Conservation (phyloP, 2,329 filamentous ascomycete genomes). For the Epicoccum sorghinum region DNA sequence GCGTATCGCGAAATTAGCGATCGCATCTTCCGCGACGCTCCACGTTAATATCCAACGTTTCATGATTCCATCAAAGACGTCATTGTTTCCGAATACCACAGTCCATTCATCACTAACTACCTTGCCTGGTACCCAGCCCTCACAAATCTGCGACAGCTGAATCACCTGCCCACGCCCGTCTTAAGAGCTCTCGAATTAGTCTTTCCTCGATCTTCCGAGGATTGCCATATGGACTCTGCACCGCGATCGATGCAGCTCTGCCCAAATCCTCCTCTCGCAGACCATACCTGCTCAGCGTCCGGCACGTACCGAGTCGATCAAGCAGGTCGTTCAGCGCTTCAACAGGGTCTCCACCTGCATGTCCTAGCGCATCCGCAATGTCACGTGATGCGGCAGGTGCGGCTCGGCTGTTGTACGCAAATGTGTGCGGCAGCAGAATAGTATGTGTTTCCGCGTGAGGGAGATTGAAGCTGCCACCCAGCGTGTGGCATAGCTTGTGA, state of each 20-base stretch:
- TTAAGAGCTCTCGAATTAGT: neutral
- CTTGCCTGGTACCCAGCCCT: neutral
- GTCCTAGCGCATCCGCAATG: neutral
- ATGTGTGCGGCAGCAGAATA: constrained; percentile 65
- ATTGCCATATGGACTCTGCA: neutral
- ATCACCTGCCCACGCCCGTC: neutral
- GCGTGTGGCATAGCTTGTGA: constrained; percentile 70
- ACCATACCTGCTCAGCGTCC: neutral
- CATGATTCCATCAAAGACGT: no score
- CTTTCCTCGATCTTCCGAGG: neutral
- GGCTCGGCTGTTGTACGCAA: constrained; percentile 62
- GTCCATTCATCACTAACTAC: no score
- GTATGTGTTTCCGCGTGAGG: constrained; percentile 71
- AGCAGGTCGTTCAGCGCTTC: neutral
- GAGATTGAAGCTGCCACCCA: constrained; percentile 68
- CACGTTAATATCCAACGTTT: no score
- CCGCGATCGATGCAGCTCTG: neutral
- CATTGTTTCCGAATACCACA: no score
- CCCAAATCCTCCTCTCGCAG: neutral
- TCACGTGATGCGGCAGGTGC: neutral
- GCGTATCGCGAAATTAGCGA: no score
- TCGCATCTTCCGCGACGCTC: no score
- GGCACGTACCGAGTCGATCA: neutral
- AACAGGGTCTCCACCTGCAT: neutral
- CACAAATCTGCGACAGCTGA: constrained; percentile 32